phyloP scores from a whole-genome alignment of 371 early-diverging fungal species.

The Blyttiomyces sp. region DNA sequence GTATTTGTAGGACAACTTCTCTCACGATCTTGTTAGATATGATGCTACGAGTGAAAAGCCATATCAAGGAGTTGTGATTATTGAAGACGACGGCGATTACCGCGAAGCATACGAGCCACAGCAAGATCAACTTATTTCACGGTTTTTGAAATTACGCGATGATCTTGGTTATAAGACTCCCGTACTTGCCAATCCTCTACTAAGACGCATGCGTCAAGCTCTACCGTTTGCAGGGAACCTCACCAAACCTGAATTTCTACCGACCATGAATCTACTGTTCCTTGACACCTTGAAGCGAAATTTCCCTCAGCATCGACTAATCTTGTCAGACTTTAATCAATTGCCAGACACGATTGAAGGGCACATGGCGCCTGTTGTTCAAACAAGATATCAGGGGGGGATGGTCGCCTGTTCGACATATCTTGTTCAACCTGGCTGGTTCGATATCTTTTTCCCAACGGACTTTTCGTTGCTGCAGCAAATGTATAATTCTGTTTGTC shows the following conservation, averaged over 20 bases:
- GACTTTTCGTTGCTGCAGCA: slow-evolving; percentile 82
- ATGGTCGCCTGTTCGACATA: slow-evolving; percentile 95
- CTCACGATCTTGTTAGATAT: slow-evolving; percentile 91
- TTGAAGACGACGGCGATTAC: slow-evolving; percentile 78
- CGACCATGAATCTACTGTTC: slow-evolving; percentile 70
- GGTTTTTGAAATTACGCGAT: slow-evolving; percentile 64
- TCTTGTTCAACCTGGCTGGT: slow-evolving; percentile 95
- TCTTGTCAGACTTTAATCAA: slow-evolving; percentile 83
- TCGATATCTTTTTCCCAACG: slow-evolving; percentile 97
- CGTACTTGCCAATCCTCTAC: slow-evolving; percentile 51
- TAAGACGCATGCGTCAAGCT: slow-evolving; percentile 43
- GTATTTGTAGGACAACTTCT: slow-evolving; percentile 88
- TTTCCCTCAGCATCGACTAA: slow-evolving; percentile 86
- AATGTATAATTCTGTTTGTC: too few species aligned
- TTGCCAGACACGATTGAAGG: slow-evolving; percentile 81
- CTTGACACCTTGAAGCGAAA: slow-evolving; percentile 67
- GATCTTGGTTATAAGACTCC: slow-evolving; percentile 44
- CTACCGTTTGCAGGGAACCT: slow-evolving; percentile 85
- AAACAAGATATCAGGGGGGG: slow-evolving; percentile 79
- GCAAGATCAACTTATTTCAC: slow-evolving; percentile 67
- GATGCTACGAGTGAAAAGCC: slow-evolving; percentile 68
- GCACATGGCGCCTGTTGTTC: slow-evolving; percentile 89
- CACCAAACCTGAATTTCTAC: slow-evolving; percentile 82
- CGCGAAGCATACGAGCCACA: slow-evolving; percentile 81
- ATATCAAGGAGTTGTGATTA: slow-evolving; percentile 76